A percentile compares a stretch with the other conserved stretches of the same genome.
These are phyloP conservation scores for Apiospora arundinis DNA, from an alignment of 2,329 filamentous ascomycete genomes.

Conservation along the genomic window DNA sequence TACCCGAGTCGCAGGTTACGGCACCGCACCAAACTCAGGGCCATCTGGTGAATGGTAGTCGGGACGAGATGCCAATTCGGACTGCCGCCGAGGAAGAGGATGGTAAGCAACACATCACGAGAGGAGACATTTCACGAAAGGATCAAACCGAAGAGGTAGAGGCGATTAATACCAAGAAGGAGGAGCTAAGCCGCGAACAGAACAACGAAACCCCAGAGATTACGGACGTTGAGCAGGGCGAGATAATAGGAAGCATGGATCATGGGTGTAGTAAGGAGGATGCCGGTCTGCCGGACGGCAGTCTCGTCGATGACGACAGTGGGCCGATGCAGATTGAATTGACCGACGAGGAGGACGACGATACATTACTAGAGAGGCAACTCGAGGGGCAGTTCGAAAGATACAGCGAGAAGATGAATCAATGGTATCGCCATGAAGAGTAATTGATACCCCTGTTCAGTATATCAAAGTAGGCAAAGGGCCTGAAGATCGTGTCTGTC, in stretches of 20 bases:
- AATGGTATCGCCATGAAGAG: background rate
- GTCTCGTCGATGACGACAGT: background rate
- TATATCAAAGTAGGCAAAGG: too few relatives aligned
- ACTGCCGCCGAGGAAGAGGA: background rate
- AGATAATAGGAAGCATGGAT: background rate
- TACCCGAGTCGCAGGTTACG: background rate
- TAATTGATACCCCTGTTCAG: slow-evolving; percentile 2
- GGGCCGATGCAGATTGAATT: background rate
- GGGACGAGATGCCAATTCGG: background rate
- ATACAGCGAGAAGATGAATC: slow-evolving; percentile 2
- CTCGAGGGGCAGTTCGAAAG: background rate
- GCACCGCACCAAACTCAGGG: background rate
- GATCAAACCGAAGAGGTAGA: background rate
- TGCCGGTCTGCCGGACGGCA: background rate
- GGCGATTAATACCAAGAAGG: background rate
- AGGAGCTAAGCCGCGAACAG: slow-evolving; percentile 6
- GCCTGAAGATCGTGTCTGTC: background rate
- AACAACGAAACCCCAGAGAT: background rate
- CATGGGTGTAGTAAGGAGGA: background rate
- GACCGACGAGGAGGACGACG: background rate
- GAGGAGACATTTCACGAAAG: background rate
- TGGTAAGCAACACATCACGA: background rate
- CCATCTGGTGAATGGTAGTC: background rate
- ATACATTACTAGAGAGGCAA: background rate
- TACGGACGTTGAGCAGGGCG: background rate